These are phyloP conservation scores for Plasmodium inui DNA, from an alignment of 169 alveolate species.

Conservation along the genomic window DNA sequence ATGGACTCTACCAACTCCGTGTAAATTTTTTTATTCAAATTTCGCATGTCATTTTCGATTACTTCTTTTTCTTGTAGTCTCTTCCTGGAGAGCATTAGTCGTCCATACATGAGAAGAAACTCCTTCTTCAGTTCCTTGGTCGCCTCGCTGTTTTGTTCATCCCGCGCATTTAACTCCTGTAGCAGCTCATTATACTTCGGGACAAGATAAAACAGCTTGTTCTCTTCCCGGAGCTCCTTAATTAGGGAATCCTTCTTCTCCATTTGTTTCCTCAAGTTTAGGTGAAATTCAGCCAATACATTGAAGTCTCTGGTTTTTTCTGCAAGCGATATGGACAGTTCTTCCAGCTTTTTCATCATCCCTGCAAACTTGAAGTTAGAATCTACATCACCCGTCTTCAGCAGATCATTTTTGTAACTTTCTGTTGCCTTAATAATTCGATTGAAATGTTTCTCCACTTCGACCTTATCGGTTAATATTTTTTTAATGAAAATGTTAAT, in stretches of 20 bases:
- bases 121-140: constrained; percentile 78
- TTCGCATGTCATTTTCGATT: constrained; percentile 80
- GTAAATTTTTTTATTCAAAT: constrained; percentile 78
- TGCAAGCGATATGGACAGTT: constrained; percentile 79
- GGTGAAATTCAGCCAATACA: constrained; percentile 79
- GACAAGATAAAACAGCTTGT: constrained; percentile 73
- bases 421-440: constrained; percentile 79
- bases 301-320: constrained; percentile 80
- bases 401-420: constrained; percentile 75
- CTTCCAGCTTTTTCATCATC: constrained; percentile 83
- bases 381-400: constrained; percentile 79
- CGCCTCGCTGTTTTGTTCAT: constrained; percentile 21
- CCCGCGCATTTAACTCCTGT: constrained; percentile 41
- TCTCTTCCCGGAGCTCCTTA: constrained; percentile 77
- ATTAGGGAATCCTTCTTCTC: constrained; percentile 51
- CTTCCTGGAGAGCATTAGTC: constrained; percentile 76
- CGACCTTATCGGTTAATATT: constrained; percentile 82
- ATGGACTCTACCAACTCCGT: constrained; percentile 81
- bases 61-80: constrained; percentile 81
- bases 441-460: constrained; percentile 82
- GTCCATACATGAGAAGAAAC: constrained; percentile 82
- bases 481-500: constrained; percentile 78
- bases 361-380: constrained; percentile 83
- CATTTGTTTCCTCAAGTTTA: constrained; percentile 39
- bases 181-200: constrained; percentile 75